Base-by-base conservation (phyloP, 1,139 yeast species). In the Geotrichum reessii region DNA sequence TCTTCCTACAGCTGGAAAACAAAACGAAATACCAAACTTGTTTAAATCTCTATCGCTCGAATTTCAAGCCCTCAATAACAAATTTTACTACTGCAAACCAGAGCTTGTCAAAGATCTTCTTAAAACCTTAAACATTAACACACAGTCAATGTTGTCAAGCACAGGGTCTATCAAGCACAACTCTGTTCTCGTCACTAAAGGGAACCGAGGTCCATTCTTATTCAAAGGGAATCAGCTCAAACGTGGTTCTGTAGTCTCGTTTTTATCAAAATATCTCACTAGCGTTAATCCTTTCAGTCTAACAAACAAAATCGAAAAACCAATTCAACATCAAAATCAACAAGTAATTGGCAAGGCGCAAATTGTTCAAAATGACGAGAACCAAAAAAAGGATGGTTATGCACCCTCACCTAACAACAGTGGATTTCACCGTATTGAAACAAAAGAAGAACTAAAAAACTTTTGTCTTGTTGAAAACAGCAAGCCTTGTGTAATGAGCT, bases 11-110 rank as follows among this genome's bases (percentile, higher is more conserved):
- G 14, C 37, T 11, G 37, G 14, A 27, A 14, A 17, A 33, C 22
- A 42, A 33, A 33, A n/a, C 25, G 3, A 37, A 6, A 17, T 33
- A 31, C 53, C 53, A 37, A 22, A 12, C 14, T 33, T 50, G 22
- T 50, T 17, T 47, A 25, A 19, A 19, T 37, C 53, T n/a, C 22
- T 52, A 5, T 33, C 55, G 17, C 42, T 44, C 22, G 55, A 52
- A 11, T 52, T 52, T 22, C 47, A 44, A 12, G 12, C 44, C 3
- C 37, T 21, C 19, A 28, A 52, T 9, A 27, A 17, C 24, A 12
- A 40, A 40, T 52, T 52, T 21, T 9, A n/a, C 27, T 24, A 50
- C n/a, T 21, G 31, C 21, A n/a, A 19, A 6, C 47, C 28, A 19
- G 17, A 28, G 24, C 53, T 50, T 50, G 47, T 50, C 2, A 33